Base-by-base conservation (phyloP, 345 rosid genomes). In the Heritiera fomes region DNA sequence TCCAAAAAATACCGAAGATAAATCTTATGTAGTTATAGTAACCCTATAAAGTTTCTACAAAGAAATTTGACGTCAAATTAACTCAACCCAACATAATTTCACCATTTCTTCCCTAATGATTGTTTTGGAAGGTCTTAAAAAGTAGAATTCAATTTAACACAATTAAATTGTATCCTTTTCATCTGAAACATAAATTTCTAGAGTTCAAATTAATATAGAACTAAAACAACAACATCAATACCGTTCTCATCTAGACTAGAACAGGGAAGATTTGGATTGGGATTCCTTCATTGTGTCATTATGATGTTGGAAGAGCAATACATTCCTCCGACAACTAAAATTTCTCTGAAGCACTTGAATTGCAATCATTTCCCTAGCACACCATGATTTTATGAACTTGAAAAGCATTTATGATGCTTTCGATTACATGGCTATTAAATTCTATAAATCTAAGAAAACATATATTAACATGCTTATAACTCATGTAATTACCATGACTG, bases 401-500 rank as follows among this genome's bases (percentile, higher is more conserved):
- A 74, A 71, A 47, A 62, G 49, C 49, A 46, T 74, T 64, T 32
- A 28, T 40, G 30, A 58, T 20, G 73, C 46, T 46, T 65, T 53
- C 18, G 18, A 47, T 17, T 12, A 43, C n/a, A 58, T 8, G 20
- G 9, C 2, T 49, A 11, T 66, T 13, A 71, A 66, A 59, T 73
- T 58, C 32, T 18, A 49, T 38, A 47, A 61, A 40, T 20, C 8
- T 47, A 62, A 17, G 59, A 77, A 56, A 62, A 62, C 12, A 58
- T 55, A 67, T 40, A 77, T 73, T 75, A 72, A 76, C 52, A 23
- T 52, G 68, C 73, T 53, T 34, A 13, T n/a, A 52, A 55, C 59
- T 73, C 61, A 53, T 64, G 75, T 32, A 79, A 74, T 81, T 87
- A 92, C 95, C 95, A 43, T 89, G 71, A 49, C 83, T 85, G 56